Base-by-base conservation (phyloP, 2,329 filamentous ascomycete genomes). In the Colletotrichum theobromicola region DNA sequence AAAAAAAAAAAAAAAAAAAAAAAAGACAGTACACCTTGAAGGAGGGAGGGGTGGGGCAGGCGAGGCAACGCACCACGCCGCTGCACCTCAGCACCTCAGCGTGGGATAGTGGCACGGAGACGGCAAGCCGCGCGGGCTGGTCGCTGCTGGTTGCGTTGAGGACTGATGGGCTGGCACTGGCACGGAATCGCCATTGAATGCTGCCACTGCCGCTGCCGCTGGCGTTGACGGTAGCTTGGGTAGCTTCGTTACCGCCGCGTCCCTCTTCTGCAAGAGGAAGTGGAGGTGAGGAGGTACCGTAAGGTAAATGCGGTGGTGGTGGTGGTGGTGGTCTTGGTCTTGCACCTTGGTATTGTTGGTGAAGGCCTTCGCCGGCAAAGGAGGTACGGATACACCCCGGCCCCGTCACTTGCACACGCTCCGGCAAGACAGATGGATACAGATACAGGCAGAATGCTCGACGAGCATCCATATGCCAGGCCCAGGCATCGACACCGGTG, bases 101-200 rank as follows among this genome's bases (percentile, higher is more conserved):
- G 71, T 64, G 58, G 71, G 67, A 73, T 74, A 53, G 71, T 70
- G 60, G 71, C 71, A 74, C 71, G 71, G 71, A 74, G 71, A 74
- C 67, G 67, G 71, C 67, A 74, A 70, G 67, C 71, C 60, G 67
- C 53, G 28, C 61, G 28, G 67, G 60, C 67, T 73, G 26, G 60
- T 58, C 67, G 30, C 16, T 50, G 71, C 71, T 74, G 67, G 32
- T 74, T 74, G 71, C 71, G 71, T 74, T 74, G 71, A 71, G 71
- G 53, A 62, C 64, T 53, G 13, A 24, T 24, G 21, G 21, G 21
- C 21, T 35, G 28, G 37, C 42, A 68, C 30, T 60, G 18, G 16
- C 30, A 69, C 15, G 57, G 57, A 42, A 34, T 35, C 21, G 53
- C 28, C 35, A 21, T 32, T 35, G 35, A 50, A 28, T 50, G 63